Evolutionary conservation across 1,284 basidiomycete genomes (phyloP).

Genomic region (Ceratobasidium sp.): DNA sequence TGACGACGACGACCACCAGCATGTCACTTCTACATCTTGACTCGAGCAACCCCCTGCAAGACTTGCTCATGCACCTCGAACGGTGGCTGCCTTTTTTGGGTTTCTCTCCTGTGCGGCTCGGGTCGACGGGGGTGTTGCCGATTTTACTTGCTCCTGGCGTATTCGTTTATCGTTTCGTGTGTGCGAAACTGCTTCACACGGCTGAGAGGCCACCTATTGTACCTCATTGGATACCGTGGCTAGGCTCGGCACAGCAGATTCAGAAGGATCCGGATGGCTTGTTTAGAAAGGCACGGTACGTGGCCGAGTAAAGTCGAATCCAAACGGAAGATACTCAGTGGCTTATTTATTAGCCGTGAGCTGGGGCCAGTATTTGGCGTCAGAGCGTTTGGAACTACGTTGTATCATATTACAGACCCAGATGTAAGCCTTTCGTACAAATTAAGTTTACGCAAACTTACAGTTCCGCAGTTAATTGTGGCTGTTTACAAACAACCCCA

Average conservation of each 20-base stretch:
- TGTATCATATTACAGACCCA: conserved; percentile 34
- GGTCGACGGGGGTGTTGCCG: background rate
- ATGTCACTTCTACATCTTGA: background rate
- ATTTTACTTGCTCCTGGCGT: conserved; percentile 30
- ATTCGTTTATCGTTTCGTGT: background rate
- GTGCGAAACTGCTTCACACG: background rate
- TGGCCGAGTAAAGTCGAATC: background rate
- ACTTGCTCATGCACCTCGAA: conserved; percentile 15
- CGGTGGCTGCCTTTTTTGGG: conserved; percentile 7
- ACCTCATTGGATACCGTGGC: conserved; percentile 45
- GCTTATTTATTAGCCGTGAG: conserved; percentile 12
- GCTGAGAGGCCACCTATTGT: conserved; percentile 40
- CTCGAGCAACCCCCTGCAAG: background rate
- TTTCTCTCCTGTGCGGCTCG: background rate
- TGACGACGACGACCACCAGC: conserved; percentile 6
- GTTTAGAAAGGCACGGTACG: conserved; percentile 40
- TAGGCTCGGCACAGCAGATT: conserved; percentile 45
- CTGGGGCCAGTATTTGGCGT: conserved; percentile 41
- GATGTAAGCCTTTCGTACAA: conserved; percentile 10
- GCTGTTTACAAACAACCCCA: conserved; percentile 34
- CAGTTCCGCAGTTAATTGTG: conserved; percentile 15
- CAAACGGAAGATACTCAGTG: background rate
- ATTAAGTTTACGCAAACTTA: conserved; percentile 1
- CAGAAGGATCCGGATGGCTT: conserved; percentile 46
- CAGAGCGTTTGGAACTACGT: conserved; percentile 23